phyloP scores from a whole-genome alignment of 345 rosid species.

The Jatropha curcas region DNA sequence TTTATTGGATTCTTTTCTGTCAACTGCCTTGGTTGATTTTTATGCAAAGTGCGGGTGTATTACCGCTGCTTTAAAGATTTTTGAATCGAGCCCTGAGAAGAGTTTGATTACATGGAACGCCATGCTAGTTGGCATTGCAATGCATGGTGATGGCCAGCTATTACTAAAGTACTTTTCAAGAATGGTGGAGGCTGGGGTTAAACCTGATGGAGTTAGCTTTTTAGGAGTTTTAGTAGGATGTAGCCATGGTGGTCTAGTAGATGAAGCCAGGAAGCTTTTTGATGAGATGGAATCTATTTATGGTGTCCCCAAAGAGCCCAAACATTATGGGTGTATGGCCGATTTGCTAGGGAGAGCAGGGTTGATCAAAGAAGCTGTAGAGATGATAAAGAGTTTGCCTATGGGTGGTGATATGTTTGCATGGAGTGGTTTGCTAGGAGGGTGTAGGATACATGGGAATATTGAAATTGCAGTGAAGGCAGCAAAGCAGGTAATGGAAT shows the following conservation, averaged over 20 bases:
- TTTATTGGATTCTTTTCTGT: conserved; percentile 52
- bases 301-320: conserved; percentile 49
- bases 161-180: conserved; percentile 46
- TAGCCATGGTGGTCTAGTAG: conserved; percentile 68
- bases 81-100: conserved; percentile 43
- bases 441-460: conserved; percentile 71
- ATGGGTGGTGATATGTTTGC: conserved; percentile 51
- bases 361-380: conserved; percentile 58
- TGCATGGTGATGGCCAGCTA: conserved; percentile 56
- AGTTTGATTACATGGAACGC: conserved; percentile 67
- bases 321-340: conserved; percentile 77
- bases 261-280: conserved; percentile 59
- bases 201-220: conserved; percentile 59
- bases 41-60: conserved; percentile 70
- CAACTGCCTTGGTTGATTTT: conserved; percentile 66
- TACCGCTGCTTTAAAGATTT: conserved; percentile 44
- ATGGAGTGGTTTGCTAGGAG: conserved; percentile 80
- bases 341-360: conserved; percentile 78
- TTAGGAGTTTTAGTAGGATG: conserved; percentile 68
- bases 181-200: conserved; percentile 51
- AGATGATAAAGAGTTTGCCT: conserved; percentile 59
- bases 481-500: conserved; percentile 56
- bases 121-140: conserved; percentile 66
- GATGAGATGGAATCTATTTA: conserved; percentile 49
- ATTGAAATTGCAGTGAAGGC: conserved; percentile 66